Conservation (phyloP, 257 asterid species). For the Thymus quinquecostatus region DNA sequence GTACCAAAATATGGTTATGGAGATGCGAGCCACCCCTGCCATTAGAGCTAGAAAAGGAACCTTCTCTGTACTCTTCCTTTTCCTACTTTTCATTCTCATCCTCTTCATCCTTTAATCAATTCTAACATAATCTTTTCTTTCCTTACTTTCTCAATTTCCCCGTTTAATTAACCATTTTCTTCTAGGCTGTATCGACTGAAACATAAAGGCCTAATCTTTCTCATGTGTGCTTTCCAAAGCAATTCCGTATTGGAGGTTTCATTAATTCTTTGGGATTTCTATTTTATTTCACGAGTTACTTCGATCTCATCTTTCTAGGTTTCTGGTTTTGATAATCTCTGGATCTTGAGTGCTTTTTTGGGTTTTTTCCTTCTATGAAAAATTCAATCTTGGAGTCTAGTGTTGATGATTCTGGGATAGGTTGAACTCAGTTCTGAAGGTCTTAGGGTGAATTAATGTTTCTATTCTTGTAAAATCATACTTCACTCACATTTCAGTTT, state of each 20-base stretch:
- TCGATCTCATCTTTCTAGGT: constrained; percentile 32
- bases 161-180: constrained; percentile 30
- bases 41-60: constrained; percentile 50
- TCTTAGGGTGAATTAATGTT: constrained; percentile 26
- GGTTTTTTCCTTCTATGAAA: constrained; percentile 32
- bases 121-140: constrained; percentile 8
- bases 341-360: constrained; percentile 56
- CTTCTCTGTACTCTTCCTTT: constrained; percentile 69
- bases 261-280: constrained; percentile 30
- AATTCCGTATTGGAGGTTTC: constrained; percentile 27
- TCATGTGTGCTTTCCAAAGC: constrained; percentile 33
- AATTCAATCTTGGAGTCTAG: constrained; percentile 46
- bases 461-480: constrained; percentile 30
- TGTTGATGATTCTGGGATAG: constrained; percentile 75
- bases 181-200: constrained; percentile 38
- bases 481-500: constrained; percentile 22
- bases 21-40: constrained; percentile 66
- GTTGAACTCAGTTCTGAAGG: constrained; percentile 49
- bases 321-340: constrained; percentile 39
- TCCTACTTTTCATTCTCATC: constrained; percentile 75
- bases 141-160: constrained; percentile 18
- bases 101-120: constrained; percentile 71
- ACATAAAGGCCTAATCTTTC: constrained; percentile 35
- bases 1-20: constrained; percentile 52
- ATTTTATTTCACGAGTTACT: constrained; percentile 38